These are phyloP conservation scores for Imleria badia DNA, from an alignment of 768 basidiomycete species.

Conservation along the genomic window DNA sequence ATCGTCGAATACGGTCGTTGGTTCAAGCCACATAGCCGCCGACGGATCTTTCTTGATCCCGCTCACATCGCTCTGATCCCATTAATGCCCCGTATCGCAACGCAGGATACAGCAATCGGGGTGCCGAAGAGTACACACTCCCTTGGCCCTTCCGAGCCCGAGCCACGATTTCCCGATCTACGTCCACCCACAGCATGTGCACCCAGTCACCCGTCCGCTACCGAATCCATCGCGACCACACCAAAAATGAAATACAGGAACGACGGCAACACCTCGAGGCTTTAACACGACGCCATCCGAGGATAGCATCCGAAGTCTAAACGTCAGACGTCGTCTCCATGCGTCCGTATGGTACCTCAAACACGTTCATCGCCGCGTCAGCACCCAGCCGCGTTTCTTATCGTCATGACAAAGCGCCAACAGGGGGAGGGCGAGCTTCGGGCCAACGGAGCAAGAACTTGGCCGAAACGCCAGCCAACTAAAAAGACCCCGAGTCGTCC, in stretches of 20 bases:
- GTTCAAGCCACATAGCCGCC: slow-evolving; percentile 7
- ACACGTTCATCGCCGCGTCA: slow-evolving; percentile 9
- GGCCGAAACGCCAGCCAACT: too few species aligned
- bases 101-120: background rate
- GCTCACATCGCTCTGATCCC: slow-evolving; percentile 2
- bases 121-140: background rate
- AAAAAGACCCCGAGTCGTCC: too few species aligned
- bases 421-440: slow-evolving; percentile 1
- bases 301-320: slow-evolving; percentile 15
- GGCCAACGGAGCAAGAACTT: background rate
- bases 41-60: slow-evolving; percentile 3
- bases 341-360: background rate
- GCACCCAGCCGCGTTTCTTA: background rate
- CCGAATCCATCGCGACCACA: slow-evolving; percentile 7
- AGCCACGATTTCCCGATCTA: background rate
- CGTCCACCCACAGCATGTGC: slow-evolving; percentile 14
- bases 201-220: slow-evolving; percentile 22
- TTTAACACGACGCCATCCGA: background rate
- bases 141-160: slow-evolving; percentile 1
- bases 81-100: background rate
- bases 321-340: background rate
- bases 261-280: slow-evolving; percentile 8
- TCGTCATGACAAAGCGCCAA: slow-evolving; percentile 2
- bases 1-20: background rate
- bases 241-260: background rate